These are phyloP conservation scores for Leccinum olivaceopallidum DNA, from an alignment of 768 basidiomycete species.

Conservation along the genomic window DNA sequence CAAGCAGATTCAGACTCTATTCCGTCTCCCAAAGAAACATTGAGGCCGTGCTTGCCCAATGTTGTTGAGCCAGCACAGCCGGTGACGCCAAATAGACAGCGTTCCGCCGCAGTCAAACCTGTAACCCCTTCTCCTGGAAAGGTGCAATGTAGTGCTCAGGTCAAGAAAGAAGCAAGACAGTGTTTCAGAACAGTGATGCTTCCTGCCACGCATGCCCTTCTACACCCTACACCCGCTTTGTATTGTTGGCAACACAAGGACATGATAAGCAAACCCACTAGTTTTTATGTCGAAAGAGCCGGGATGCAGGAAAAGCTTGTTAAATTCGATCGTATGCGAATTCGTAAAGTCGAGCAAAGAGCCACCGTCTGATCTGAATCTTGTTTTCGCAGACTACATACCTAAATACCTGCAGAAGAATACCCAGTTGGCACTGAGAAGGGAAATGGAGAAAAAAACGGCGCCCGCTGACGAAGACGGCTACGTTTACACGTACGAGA, in stretches of 20 bases:
- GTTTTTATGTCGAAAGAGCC: conserved; percentile 56
- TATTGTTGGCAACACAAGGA: conserved; percentile 71
- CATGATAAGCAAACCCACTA: conserved; percentile 46
- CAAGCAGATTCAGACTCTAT: conserved; percentile 38
- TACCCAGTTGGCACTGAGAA: conserved; percentile 57
- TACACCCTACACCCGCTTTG: conserved; percentile 33
- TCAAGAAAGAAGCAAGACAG: conserved; percentile 55
- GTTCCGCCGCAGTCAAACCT: conserved; percentile 19
- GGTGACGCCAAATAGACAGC: conserved; percentile 22
- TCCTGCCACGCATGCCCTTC: conserved; percentile 26
- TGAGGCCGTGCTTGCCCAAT: conserved; percentile 8
- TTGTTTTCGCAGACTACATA: conserved; percentile 57
- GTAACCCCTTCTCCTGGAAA: conserved; percentile 20
- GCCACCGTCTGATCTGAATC: conserved; percentile 5
- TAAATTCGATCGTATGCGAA: conserved; percentile 52
- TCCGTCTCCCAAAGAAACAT: conserved; percentile 12
- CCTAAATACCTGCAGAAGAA: conserved; percentile 60
- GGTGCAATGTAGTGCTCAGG: conserved; percentile 62
- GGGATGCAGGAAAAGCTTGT: conserved; percentile 46
- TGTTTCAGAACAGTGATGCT: conserved; percentile 62
- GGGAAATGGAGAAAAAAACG: conserved; percentile 54
- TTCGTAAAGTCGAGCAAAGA: conserved; percentile 1
- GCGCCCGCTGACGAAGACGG: conserved; percentile 64
- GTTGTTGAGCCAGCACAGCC: conserved; percentile 13
- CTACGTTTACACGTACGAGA: conserved; percentile 83